Evolutionary conservation across 1,284 basidiomycete species (phyloP), one percentile per base, ranked within the genome.

Genomic region (Tranzscheliella williamsii): DNA sequence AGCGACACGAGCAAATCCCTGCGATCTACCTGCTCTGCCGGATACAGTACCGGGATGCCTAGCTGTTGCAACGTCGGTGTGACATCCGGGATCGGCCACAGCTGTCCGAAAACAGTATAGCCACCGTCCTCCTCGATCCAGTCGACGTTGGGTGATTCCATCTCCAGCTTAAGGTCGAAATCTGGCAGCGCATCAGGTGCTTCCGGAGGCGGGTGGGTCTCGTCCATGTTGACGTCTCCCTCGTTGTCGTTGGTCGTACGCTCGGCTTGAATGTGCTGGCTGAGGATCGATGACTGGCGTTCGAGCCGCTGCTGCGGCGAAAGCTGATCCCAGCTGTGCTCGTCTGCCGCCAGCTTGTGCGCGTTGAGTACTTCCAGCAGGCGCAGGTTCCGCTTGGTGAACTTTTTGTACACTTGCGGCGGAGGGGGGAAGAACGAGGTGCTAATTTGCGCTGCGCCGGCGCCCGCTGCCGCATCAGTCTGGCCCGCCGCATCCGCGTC

Each of bases 51-150:
- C 3, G 65, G 57, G 24, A 74, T 68, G 22, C 70, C 70, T 9
- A 66, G 63, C 38, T 72, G 42, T 27, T 68, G 64, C 4, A 72
- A 42, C 23, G 67, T 60, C 4, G 70, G 72, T 16, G 58, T 54
- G 12, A 52, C 40, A 20, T 75, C 72, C 0, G 70, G 70, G 2
- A 73, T 72, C 20, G 72, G 72, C 73, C 73, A 76, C 3, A 58
- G 49, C 31, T 73, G 72, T 2, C 72, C 72, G 43, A 76, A 76
- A 2, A 66, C 63, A 12, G 64, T 63, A 32, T 67, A 76, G n/a
- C 62, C 65, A 23, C 73, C 73, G 36, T 76, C 73, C 29, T 76
- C 46, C 38, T 73, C 68, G 38, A 76, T 75, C 73, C 70, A 76
- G 31, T 72, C 67, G 5, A 73, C 47, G 16, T 61, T 57, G 21